A percentile compares a stretch with the other conserved stretches of the same genome.
Conservation (phyloP, 805 yeast genomes). For the Kluyveromyces lactis region DNA sequence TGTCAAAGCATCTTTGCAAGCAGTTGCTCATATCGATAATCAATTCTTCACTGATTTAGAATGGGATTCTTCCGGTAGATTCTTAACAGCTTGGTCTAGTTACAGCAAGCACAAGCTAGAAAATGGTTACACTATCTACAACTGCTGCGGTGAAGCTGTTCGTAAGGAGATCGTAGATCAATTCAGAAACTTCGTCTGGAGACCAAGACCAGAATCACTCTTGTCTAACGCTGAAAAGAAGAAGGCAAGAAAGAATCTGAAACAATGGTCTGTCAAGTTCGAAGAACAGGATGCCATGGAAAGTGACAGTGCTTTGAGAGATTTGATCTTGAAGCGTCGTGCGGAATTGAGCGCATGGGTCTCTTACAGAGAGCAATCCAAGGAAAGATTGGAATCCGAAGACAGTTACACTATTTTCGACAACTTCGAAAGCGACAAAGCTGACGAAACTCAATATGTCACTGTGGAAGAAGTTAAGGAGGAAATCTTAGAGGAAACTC, state of each 20-base stretch:
- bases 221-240: conserved; percentile 73
- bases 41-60: conserved; percentile 73
- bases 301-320: conserved; percentile 86
- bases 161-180: conserved; percentile 73
- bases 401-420: conserved; percentile 26
- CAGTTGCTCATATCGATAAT: conserved; percentile 54
- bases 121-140: conserved; percentile 85
- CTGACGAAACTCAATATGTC: conserved; percentile 45
- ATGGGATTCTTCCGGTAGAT: conserved; percentile 98
- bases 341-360: conserved; percentile 78
- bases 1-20: conserved; percentile 49
- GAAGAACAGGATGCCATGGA: conserved; percentile 95
- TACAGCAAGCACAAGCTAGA: conserved; percentile 76
- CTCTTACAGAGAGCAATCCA: conserved; percentile 56
- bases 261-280: conserved; percentile 84
- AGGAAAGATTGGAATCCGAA: conserved; percentile 33
- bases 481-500: conserved; percentile 62
- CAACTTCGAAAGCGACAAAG: conserved; percentile 37
- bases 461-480: conserved; percentile 73
- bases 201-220: conserved; percentile 87
- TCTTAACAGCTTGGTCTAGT: conserved; percentile 80
- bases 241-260: conserved; percentile 83
- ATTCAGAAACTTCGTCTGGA: conserved; percentile 88
- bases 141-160: conserved; percentile 68
- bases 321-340: conserved; percentile 78